Conservation (phyloP, 73 alveolate species). For the Tetrahymena borealis region DNA sequence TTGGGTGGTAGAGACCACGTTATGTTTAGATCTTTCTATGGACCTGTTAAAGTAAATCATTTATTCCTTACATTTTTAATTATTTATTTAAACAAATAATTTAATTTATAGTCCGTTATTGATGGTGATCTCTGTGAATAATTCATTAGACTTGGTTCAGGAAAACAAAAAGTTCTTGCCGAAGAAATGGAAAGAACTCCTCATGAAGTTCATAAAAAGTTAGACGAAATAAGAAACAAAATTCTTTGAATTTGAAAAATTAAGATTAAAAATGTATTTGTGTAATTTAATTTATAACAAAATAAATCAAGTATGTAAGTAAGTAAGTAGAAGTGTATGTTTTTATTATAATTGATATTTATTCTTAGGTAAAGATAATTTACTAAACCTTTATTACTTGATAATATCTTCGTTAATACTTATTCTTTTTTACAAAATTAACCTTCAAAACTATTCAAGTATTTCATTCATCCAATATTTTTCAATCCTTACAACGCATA, state of each 20-base stretch:
- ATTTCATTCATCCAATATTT: too few species aligned
- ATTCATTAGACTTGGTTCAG: conserved; percentile 63
- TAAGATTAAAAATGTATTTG: neutral
- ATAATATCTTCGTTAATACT: too few species aligned
- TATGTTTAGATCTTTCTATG: conserved; percentile 85
- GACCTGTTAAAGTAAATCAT: conserved; percentile 72
- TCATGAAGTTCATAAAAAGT: conserved; percentile 83
- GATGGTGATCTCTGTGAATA: conserved; percentile 98
- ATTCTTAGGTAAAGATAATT: too few species aligned
- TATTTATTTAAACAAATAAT: neutral
- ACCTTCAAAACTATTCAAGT: too few species aligned
- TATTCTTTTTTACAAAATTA: too few species aligned
- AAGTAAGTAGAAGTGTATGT: too few species aligned
- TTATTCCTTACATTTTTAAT: conserved; percentile 10
- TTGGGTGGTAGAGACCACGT: conserved; percentile 98
- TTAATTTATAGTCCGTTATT: conserved; percentile 51
- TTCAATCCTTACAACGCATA: too few species aligned
- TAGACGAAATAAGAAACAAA: conserved; percentile 84
- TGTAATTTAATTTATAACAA: too few species aligned
- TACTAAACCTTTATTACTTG: too few species aligned
- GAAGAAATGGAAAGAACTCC: conserved; percentile 91
- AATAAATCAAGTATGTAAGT: too few species aligned
- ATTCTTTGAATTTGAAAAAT: conserved; percentile 11
- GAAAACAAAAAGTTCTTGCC: conserved; percentile 84
- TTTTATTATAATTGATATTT: too few species aligned